Percentiles rank a stretch among this genome's conserved stretches.
These are phyloP conservation scores for Gypsophila paniculata DNA, from an alignment of 179 eudicot genomes.

Conservation along the genomic window DNA sequence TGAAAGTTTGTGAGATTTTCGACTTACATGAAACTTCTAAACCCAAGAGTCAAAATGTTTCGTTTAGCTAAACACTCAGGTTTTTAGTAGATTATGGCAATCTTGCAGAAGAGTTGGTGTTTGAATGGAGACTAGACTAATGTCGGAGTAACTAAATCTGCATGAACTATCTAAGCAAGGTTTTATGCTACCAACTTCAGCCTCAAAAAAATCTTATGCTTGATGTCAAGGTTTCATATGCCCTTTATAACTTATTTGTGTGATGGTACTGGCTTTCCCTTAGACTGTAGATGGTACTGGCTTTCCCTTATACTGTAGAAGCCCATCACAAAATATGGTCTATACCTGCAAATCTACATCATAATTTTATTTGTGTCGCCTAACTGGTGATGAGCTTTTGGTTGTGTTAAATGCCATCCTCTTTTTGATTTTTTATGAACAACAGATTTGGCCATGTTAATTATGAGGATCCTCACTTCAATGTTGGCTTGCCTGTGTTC, in stretches of 20 bases:
- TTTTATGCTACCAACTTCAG: not conserved
- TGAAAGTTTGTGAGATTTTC: not conserved
- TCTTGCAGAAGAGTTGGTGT: not conserved
- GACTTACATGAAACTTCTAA: not conserved
- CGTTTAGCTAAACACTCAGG: not conserved
- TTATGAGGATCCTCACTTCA: slow-evolving; percentile 98
- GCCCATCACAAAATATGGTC: slow-evolving; percentile 1
- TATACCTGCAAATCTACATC: not conserved
- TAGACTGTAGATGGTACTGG: not conserved
- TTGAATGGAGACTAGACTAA: slow-evolving; percentile 11
- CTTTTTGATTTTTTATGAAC: not conserved
- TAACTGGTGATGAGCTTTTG: not conserved
- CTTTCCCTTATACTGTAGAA: not conserved
- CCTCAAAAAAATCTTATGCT: not conserved
- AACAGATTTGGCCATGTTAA: slow-evolving; percentile 97
- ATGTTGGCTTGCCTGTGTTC: slow-evolving; percentile 97
- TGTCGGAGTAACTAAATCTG: not conserved
- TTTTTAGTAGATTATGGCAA: not conserved
- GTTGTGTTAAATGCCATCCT: slow-evolving; percentile 1
- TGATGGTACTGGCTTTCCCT: not conserved
- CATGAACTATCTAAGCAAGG: not conserved
- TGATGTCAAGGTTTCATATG: slow-evolving; percentile 4
- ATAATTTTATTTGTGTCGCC: not conserved
- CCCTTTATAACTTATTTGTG: slow-evolving; percentile 3
- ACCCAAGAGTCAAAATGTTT: not conserved